These are phyloP conservation scores for Neopestalotiopsis sp. DNA, from an alignment of 2,329 filamentous ascomycete genomes.

Conservation along the genomic window DNA sequence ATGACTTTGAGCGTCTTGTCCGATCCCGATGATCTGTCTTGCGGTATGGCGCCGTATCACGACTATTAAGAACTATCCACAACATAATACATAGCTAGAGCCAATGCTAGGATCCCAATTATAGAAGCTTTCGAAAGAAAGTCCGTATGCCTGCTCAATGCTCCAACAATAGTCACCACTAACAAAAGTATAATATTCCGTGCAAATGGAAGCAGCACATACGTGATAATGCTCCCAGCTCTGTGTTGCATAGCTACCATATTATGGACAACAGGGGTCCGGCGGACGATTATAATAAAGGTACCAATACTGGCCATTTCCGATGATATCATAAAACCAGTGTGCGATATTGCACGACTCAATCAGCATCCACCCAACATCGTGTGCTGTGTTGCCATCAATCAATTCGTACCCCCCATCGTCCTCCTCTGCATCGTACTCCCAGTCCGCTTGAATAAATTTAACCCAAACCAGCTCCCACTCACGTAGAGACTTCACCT, in stretches of 20 bases:
- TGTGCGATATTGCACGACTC: not conserved
- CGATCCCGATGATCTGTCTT: too few relatives aligned
- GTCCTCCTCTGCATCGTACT: conserved; percentile 4
- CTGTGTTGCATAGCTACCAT: not conserved
- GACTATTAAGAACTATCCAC: too few relatives aligned
- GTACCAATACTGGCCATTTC: not conserved
- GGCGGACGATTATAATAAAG: not conserved
- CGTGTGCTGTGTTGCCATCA: not conserved
- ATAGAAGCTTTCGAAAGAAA: too few relatives aligned
- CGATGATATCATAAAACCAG: not conserved
- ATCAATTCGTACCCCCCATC: not conserved
- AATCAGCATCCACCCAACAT: conserved; percentile 6
- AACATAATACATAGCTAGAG: too few relatives aligned
- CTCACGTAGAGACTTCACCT: not conserved
- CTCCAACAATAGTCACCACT: too few relatives aligned
- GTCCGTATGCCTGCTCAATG: too few relatives aligned
- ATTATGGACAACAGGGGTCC: not conserved
- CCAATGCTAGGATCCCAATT: too few relatives aligned
- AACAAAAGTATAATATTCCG: too few relatives aligned
- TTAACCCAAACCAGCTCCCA: conserved; percentile 10
- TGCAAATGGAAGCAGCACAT: too few relatives aligned
- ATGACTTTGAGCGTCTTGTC: too few relatives aligned
- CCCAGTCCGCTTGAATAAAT: conserved; percentile 2
- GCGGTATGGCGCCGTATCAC: too few relatives aligned
- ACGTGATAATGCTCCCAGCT: too few relatives aligned